Percentiles rank a stretch among this genome's conserved stretches.
These are phyloP conservation scores for Talaromyces sp. DNA, from an alignment of 2,329 filamentous ascomycete species.

Conservation along the genomic window DNA sequence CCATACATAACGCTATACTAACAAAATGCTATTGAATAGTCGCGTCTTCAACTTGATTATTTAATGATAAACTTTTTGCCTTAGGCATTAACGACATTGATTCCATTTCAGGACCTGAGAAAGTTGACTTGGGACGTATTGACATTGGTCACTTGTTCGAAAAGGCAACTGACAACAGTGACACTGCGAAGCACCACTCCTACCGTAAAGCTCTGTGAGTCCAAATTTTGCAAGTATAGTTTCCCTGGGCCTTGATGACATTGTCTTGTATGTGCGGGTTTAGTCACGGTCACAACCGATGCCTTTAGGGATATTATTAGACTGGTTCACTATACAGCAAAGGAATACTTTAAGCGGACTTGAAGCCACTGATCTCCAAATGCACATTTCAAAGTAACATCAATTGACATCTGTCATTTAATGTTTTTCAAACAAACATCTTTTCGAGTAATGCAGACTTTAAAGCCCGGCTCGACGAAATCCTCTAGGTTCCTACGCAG, in stretches of 20 bases:
- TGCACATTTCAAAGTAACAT: not conserved
- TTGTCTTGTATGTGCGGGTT: conserved; percentile 19
- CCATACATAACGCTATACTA: not conserved
- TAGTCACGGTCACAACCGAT: conserved; percentile 16
- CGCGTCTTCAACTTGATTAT: not conserved
- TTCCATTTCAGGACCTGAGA: too few relatives aligned
- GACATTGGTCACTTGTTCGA: conserved; percentile 9
- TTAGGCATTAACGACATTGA: too few relatives aligned
- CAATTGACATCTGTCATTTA: not conserved
- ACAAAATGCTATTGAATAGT: not conserved
- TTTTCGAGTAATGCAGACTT: conserved; percentile 12
- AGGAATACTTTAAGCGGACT: conserved; percentile 41
- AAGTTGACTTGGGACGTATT: conserved; percentile 7
- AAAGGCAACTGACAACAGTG: not conserved
- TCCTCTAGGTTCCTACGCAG: conserved; percentile 23
- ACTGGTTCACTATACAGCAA: conserved; percentile 40
- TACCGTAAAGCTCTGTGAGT: not conserved
- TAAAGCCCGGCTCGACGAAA: conserved; percentile 13
- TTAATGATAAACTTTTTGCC: too few relatives aligned
- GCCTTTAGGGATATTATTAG: conserved; percentile 13
- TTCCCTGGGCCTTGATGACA: conserved; percentile 20
- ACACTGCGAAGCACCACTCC: conserved; percentile 10
- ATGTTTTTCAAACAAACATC: not conserved
- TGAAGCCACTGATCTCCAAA: conserved; percentile 18
- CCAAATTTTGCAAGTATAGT: not conserved